A percentile compares a stretch with the other conserved stretches of the same genome.
Evolutionary conservation across 306 rosid species (phyloP).

Genomic region (Argentina anserina): DNA sequence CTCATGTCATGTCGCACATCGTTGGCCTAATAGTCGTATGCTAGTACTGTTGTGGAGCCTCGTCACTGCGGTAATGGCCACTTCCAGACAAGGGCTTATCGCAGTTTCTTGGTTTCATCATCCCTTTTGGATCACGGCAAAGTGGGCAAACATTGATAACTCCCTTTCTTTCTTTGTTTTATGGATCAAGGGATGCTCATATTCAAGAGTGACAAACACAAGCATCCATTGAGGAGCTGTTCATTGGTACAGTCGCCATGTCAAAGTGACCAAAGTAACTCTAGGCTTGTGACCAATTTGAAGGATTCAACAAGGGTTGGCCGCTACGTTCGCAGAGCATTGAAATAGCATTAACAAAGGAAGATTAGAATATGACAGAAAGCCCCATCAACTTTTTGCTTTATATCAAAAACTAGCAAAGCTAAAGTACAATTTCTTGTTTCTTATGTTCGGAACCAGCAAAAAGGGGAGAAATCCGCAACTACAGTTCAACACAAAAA

Average conservation of each 20-base stretch:
- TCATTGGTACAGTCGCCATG: too few relatives aligned
- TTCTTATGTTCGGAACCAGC: neutral
- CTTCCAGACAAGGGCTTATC: neutral
- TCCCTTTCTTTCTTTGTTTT: neutral
- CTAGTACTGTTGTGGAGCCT: neutral
- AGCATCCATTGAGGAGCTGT: too few relatives aligned
- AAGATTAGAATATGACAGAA: too few relatives aligned
- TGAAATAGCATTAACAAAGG: too few relatives aligned
- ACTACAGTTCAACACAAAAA: neutral
- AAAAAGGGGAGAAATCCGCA: neutral
- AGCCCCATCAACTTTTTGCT: neutral
- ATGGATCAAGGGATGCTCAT: neutral
- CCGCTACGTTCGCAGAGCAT: too few relatives aligned
- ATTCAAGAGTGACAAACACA: neutral
- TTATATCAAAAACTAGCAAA: conserved; percentile 1
- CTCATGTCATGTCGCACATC: neutral
- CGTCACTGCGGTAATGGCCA: neutral
- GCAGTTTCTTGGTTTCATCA: neutral
- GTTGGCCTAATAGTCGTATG: neutral
- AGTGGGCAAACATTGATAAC: neutral
- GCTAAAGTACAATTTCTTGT: conserved; percentile 4
- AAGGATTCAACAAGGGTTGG: too few relatives aligned
- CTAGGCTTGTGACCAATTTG: too few relatives aligned
- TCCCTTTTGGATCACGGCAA: neutral
- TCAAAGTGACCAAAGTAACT: too few relatives aligned